These are phyloP conservation scores for Casaregolazyma suthepensis DNA, from an alignment of 1,139 yeast species.

Conservation along the genomic window DNA sequence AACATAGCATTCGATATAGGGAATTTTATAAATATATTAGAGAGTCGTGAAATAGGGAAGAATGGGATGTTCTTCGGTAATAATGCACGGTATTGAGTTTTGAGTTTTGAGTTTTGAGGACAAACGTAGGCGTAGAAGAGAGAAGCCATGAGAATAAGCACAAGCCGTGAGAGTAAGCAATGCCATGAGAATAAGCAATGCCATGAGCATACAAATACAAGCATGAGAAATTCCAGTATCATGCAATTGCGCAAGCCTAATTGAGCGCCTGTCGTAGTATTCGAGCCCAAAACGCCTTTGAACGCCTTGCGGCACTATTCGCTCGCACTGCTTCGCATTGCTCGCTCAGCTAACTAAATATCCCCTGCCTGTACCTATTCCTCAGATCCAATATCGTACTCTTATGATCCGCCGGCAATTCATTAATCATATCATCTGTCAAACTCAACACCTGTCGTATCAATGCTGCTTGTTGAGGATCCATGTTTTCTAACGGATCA, in stretches of 20 bases:
- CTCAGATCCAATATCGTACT: slow-evolving; percentile 20
- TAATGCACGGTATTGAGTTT: background rate
- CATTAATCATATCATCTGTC: slow-evolving; percentile 55
- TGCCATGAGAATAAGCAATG: background rate
- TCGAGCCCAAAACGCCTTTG: too few species aligned
- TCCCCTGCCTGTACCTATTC: slow-evolving; percentile 21
- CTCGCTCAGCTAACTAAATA: slow-evolving; percentile 17
- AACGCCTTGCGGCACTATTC: too few species aligned
- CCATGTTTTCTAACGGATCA: slow-evolving; percentile 16
- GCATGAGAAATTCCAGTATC: too few species aligned
- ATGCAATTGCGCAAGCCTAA: too few species aligned
- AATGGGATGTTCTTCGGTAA: background rate
- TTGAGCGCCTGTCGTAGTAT: background rate
- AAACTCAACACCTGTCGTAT: slow-evolving; percentile 49
- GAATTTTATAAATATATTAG: background rate
- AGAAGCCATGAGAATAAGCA: background rate
- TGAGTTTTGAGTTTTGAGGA: background rate
- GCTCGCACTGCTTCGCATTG: background rate
- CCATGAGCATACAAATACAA: too few species aligned
- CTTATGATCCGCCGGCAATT: slow-evolving; percentile 50
- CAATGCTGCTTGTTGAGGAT: slow-evolving; percentile 35
- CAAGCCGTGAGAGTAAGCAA: background rate
- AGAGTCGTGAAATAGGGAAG: background rate
- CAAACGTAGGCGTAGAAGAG: background rate
- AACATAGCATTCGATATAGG: background rate